Base-by-base conservation (phyloP, 345 rosid genomes). In the Citrus cavaleriei region DNA sequence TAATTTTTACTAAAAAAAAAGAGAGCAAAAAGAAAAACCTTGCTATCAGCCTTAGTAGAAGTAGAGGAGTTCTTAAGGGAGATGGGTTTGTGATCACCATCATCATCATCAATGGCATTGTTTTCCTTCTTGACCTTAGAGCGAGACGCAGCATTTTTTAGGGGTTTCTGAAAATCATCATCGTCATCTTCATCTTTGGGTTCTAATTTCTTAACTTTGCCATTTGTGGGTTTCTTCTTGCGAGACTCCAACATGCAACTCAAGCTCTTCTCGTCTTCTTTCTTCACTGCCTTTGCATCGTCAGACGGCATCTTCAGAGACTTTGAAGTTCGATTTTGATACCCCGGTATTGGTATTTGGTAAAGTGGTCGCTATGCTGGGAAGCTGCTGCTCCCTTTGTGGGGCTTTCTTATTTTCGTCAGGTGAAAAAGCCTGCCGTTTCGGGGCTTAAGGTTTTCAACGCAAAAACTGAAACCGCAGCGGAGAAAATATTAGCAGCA, bases 221-320 rank as follows among this genome's bases (percentile, higher is more conserved):
- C 83, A 76, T 80, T 78, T 16, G 87, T 70, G 59, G 87, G 80
- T 18, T 86, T 91, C 84, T 84, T 91, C 86, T 80, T 90, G 24
- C 84, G 84, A 57, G 84, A 84, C 78, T 72, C 82, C 54, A 73
- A 54, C 58, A 93, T 70, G 32, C 93, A 88, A 59, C 87, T 84
- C 89, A 93, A 76, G 79, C 89, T 83, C 89, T 77, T 87, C 3
- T 80, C 78, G 66, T 85, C 91, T 72, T 75, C 84, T 59, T 77
- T 87, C 77, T 85, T 85, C 83, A 79, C 42, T 46, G 86, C 40
- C 76, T 85, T 88, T 9, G 87, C 74, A 68, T 90, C 93, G 78
- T 88, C 92, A 2, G 91, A 86, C 34, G 93, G 85, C 98, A 93
- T 95, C 73, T 76, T 83, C 24, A 2, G 14, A 34, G 58, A 8